Base-by-base conservation (phyloP, 1,284 basidiomycete species). In the Cutaneotrichosporon sp. region DNA sequence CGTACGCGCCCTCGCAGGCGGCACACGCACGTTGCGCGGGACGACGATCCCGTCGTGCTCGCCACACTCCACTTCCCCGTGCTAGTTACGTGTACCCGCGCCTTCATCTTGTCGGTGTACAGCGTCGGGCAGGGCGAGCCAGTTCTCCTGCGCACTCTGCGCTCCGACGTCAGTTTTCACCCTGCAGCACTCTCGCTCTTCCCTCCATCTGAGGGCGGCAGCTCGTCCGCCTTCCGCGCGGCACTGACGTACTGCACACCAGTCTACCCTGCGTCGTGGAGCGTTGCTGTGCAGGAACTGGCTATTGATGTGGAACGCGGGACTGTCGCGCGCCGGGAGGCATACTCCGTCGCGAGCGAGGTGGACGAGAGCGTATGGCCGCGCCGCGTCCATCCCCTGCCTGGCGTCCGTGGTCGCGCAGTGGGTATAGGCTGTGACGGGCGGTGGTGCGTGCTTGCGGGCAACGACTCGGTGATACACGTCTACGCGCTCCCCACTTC, bases 221-320 rank as follows among this genome's bases (percentile, higher is more conserved):
- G 2, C 15, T 41, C 37, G 2, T 14, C 14, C 5, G 41, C 51
- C 13, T 74, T 65, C 46, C 64, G 66, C 14, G 70, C 67, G 0
- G 61, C 66, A 9, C 49, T 76, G 41, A 72, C 72, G 0, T 75
- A 74, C 53, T 68, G 66, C 22, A 65, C 71, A 1, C 73, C 74
- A 1, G 52, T 76, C 2, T 76, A 76, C 47, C 74, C 74, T 1
- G 43, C 66, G 3, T 70, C 72, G 9, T 76, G 74, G 74, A 75
- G 69, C 1, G 60, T 73, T 1, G 69, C 72, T 0, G 67, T 74
- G 3, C 74, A 76, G 53, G 71, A 74, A 48, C 62, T 76, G 14
- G 44, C 47, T 2, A 64, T 75, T 34, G 56, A 58, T 37, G 36
- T 63, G 1, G 14, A n/a, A 21, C 37, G 21, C 4, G 20, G 18